Base-by-base conservation (phyloP, 1,139 yeast genomes). In the Kodamaea fungicola region DNA sequence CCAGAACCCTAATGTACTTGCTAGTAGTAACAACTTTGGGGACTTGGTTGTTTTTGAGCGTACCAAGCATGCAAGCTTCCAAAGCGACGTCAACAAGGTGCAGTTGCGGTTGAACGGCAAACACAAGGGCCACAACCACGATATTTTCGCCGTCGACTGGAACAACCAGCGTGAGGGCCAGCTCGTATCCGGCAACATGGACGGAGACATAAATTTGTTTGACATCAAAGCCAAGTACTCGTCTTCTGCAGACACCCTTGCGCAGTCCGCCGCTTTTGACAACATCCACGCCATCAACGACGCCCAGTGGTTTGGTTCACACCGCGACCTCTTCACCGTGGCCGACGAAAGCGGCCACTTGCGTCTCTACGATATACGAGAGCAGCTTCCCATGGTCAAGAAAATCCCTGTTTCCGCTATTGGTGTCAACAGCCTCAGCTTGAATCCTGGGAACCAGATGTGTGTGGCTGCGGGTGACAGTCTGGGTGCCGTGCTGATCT, bases 381-480 rank as follows among this genome's bases (percentile, higher is more conserved):
- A 45, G 13, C 30, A 45, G n/a, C 34, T 43, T 7, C 35, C 46
- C 3, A 34, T 63, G 7, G 52, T 62, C 8, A 47, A 55, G 7
- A 44, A 57, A 33, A 49, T 59, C 21, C 50, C 57, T 25, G 62
- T 65, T 6, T 74, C 74, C 31, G 40, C 53, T 1, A 60, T 54
- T 10, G 83, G 86, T 2, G 67, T 87, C 31, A 88, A 89, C 56
- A 64, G 84, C 3, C 56, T 90, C 7, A 73, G 83, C 30, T 73
- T 85, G 51, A 86, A 82, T 54, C 78, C 78, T 0, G 63, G 64
- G 1, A 76, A 80, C 47, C 71, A 71, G 41, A 47, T 54, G 45
- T 67, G 78, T 28, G 50, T 85, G 10, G 89, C 88, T 1, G 72
- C 89, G 0, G 97, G 94, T 2, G 84, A 83, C 41, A 70, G 78